Conservation (phyloP, 2,329 filamentous ascomycete species). For the Ophiostoma perfectum region DNA sequence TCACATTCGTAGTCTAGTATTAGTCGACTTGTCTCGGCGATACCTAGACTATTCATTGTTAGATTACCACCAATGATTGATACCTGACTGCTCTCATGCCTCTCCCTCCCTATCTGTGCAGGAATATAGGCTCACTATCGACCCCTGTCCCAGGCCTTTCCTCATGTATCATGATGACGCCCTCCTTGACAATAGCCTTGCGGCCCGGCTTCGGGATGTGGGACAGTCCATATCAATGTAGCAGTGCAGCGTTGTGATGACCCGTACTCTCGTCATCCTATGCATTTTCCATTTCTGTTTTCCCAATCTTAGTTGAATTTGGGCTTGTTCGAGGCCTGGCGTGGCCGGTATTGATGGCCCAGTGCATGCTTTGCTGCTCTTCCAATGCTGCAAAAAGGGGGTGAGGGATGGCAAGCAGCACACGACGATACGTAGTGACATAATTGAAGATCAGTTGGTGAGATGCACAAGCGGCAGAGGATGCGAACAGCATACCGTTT, state of each 20-base stretch:
- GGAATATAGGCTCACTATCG: neutral
- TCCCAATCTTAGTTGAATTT: neutral
- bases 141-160: neutral
- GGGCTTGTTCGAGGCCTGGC: neutral
- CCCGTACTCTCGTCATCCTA: neutral
- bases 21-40: too few relatives aligned
- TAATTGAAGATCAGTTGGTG: neutral
- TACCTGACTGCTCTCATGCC: neutral
- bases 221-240: neutral
- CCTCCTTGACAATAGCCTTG: neutral
- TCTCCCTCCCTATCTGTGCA: neutral
- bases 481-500: neutral
- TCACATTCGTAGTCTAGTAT: too few relatives aligned
- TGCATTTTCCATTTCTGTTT: neutral
- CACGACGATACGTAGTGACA: too few relatives aligned
- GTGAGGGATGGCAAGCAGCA: neutral
- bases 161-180: neutral
- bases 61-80: too few relatives aligned
- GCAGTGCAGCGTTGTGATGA: neutral
- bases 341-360: neutral
- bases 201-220: constrained; percentile 6
- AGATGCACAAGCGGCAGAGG: neutral
- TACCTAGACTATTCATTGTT: too few relatives aligned
- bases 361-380: neutral
- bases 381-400: neutral